A percentile compares a stretch with the other conserved stretches of the same genome.
Evolutionary conservation across 2,329 filamentous ascomycete genomes (phyloP).

Genomic region (Xylariomycetidae sp.): DNA sequence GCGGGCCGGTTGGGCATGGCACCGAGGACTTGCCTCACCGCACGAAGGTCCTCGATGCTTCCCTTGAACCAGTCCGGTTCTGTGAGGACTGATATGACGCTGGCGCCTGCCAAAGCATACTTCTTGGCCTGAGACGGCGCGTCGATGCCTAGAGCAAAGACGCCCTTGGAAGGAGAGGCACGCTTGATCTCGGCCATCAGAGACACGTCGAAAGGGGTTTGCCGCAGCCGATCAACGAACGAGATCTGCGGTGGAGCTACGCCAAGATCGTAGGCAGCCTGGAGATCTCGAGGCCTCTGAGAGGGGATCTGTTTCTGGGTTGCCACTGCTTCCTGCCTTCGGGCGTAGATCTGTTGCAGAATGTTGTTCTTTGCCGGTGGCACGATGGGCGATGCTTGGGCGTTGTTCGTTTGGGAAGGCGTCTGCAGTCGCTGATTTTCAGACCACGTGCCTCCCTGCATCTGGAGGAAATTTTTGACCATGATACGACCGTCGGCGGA

Average conservation of each 20-base stretch:
- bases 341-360: constrained; percentile 83
- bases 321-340: constrained; percentile 69
- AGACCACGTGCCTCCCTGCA: constrained; percentile 88
- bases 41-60: constrained; percentile 85
- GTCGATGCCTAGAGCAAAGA: constrained; percentile 82
- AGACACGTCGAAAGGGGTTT: constrained; percentile 82
- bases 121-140: constrained; percentile 85
- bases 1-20: constrained; percentile 90
- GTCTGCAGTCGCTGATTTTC: constrained; percentile 63
- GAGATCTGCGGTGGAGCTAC: constrained; percentile 79
- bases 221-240: constrained; percentile 72
- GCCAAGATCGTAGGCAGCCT: constrained; percentile 80
- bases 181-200: constrained; percentile 97
- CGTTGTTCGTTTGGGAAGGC: constrained; percentile 24
- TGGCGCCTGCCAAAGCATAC: constrained; percentile 91
- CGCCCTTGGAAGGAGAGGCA: constrained; percentile 91
- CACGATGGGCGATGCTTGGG: constrained; percentile 22
- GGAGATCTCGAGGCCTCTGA: constrained; percentile 74
- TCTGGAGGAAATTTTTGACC: constrained; percentile 85
- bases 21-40: constrained; percentile 82
- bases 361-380: constrained; percentile 72
- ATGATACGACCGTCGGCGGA: constrained; percentile 84
- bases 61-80: constrained; percentile 99
- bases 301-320: constrained; percentile 83
- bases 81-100: constrained; percentile 96